Percentiles rank a stretch among this genome's conserved stretches.
phyloP scores from a whole-genome alignment of 352 stramenopile genomes.

The Pythium diclinum region DNA sequence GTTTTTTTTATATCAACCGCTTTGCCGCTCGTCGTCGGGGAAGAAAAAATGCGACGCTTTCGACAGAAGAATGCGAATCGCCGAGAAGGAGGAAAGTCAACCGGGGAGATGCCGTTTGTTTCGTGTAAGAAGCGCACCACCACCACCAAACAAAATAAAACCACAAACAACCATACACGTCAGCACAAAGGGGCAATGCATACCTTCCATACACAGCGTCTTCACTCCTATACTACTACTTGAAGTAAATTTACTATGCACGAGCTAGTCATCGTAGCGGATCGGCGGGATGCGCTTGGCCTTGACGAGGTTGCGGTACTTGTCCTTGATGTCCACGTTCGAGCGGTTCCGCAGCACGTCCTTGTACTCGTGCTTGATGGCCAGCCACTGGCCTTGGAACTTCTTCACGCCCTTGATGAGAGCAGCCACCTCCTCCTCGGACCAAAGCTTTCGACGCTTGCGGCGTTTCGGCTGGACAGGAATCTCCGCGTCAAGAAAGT shows the following conservation, averaged over 20 bases:
- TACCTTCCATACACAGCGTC: not conserved
- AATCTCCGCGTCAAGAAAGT: slow-evolving; percentile 16
- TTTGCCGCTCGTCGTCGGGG: slow-evolving; percentile 1
- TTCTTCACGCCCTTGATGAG: slow-evolving; percentile 55
- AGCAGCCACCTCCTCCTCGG: slow-evolving; percentile 47
- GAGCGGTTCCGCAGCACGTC: slow-evolving; percentile 45
- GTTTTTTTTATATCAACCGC: slow-evolving; percentile 11
- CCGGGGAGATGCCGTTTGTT: not conserved
- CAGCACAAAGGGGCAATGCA: not conserved
- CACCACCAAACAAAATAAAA: not conserved
- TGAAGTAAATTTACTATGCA: too few species aligned
- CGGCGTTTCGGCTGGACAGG: not conserved
- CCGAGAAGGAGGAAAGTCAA: not conserved
- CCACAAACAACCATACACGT: slow-evolving; percentile 1
- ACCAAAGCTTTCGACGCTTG: slow-evolving; percentile 42
- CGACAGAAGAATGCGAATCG: not conserved
- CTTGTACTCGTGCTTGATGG: slow-evolving; percentile 61
- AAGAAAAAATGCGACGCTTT: not conserved
- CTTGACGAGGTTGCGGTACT: slow-evolving; percentile 73
- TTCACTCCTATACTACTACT: not conserved
- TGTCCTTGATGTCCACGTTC: slow-evolving; percentile 84
- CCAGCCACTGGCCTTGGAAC: slow-evolving; percentile 52
- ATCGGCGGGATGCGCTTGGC: slow-evolving; percentile 35
- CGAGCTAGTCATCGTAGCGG: slow-evolving; percentile 2
- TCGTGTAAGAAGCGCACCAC: not conserved